Conservation (phyloP, 75 land plant species). For the Azolla pinnata region DNA sequence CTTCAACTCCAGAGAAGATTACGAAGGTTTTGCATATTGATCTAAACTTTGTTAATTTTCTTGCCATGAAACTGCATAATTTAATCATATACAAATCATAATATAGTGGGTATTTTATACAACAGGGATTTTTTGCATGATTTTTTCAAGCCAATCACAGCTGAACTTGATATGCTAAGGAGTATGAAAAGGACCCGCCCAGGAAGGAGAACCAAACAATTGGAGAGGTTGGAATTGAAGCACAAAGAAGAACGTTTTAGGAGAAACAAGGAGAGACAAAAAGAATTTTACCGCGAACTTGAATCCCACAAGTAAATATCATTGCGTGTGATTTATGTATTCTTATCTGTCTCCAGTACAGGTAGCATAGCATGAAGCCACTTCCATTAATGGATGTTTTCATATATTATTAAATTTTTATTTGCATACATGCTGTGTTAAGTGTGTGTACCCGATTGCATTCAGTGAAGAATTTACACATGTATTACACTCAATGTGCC, state of each 20-base stretch:
- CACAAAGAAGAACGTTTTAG: constrained; percentile 91
- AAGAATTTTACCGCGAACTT: constrained; percentile 79
- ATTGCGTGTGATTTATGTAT: background rate
- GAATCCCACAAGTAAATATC: constrained; percentile 70
- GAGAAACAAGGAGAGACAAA: constrained; percentile 82
- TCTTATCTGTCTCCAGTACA: no score
- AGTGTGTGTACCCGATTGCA: no score
- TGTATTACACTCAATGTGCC: no score
- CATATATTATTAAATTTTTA: no score
- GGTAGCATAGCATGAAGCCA: no score
- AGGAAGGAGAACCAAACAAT: constrained; percentile 78
- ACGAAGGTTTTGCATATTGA: constrained; percentile 39
- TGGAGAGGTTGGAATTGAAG: constrained; percentile 77
- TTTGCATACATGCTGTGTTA: no score
- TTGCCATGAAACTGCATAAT: no score
- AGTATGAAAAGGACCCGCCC: constrained; percentile 73
- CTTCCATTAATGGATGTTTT: no score
- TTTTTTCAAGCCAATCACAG: constrained; percentile 67
- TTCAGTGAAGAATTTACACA: no score
- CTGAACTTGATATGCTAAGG: constrained; percentile 66
- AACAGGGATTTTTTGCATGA: constrained; percentile 86
- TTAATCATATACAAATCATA: no score
- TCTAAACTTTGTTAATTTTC: background rate
- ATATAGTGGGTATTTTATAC: no score
- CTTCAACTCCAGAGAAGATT: constrained; percentile 71